Conservation (phyloP, 164 flowering plant species). For the Taxillus chinensis region DNA sequence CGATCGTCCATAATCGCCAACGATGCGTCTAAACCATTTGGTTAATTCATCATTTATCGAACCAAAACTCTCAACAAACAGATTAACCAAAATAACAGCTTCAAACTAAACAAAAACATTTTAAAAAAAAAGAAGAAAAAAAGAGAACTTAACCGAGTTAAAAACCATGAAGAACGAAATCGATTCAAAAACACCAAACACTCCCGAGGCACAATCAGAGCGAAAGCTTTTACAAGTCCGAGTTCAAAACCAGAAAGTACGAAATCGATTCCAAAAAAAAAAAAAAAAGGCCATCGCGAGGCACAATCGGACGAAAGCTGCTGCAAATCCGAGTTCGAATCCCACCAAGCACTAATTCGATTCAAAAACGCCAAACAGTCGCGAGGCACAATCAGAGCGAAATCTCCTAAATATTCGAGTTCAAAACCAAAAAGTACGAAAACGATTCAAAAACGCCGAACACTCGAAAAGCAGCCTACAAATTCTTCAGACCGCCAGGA, state of each 20-base stretch:
- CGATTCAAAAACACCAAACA: neutral
- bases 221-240: neutral
- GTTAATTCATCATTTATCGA: neutral
- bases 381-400: no score
- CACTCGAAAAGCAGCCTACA: no score
- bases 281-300: no score
- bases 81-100: neutral
- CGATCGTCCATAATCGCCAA: constrained; percentile 53
- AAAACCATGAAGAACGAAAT: neutral
- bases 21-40: neutral
- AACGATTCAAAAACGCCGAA: no score
- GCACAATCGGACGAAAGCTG: no score
- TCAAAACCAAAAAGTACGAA: no score
- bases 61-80: neutral
- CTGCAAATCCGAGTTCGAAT: no score
- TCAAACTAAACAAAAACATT: neutral
- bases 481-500: no score
- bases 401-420: no score
- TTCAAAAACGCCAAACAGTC: no score
- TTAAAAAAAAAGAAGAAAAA: neutral
- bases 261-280: no score
- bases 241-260: neutral
- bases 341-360: no score
- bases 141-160: neutral
- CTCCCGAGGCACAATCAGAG: neutral